Conservation (phyloP, 768 basidiomycete genomes). For the Gymnopilus junonius region DNA sequence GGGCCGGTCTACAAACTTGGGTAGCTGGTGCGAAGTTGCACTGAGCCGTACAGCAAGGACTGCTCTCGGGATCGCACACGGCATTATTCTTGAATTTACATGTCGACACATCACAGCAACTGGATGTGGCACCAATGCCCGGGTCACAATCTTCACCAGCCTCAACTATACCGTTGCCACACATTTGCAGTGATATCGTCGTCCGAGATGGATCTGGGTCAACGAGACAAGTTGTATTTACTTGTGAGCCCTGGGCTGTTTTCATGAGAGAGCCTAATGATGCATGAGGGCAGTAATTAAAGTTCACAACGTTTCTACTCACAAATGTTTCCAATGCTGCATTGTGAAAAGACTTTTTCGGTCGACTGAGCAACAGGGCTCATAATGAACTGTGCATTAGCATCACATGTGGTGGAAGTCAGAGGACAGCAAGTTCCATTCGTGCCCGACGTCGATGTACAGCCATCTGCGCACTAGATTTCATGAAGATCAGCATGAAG, state of each 20-base stretch:
- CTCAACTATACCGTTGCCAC: constrained; percentile 85
- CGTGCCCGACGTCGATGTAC: constrained; percentile 46
- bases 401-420: constrained; percentile 59
- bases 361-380: constrained; percentile 69
- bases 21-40: constrained; percentile 73
- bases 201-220: constrained; percentile 52
- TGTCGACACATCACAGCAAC: constrained; percentile 75
- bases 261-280: constrained; percentile 65
- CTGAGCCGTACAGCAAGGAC: constrained; percentile 70
- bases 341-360: constrained; percentile 76
- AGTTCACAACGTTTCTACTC: constrained; percentile 24
- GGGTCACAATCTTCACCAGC: constrained; percentile 89
- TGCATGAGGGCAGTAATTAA: constrained; percentile 1
- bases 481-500: constrained; percentile 10
- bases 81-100: constrained; percentile 78
- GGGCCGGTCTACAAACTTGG: constrained; percentile 72
- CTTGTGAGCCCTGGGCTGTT: constrained; percentile 41
- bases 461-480: constrained; percentile 64
- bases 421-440: constrained; percentile 68
- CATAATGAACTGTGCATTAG: constrained; percentile 79
- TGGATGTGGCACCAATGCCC: constrained; percentile 56
- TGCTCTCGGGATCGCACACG: constrained; percentile 78
- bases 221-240: constrained; percentile 71
- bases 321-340: constrained; percentile 88
- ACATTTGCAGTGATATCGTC: constrained; percentile 71